Base-by-base conservation (phyloP, 202 grass and related monocot genomes). In the Panicum hallii region DNA sequence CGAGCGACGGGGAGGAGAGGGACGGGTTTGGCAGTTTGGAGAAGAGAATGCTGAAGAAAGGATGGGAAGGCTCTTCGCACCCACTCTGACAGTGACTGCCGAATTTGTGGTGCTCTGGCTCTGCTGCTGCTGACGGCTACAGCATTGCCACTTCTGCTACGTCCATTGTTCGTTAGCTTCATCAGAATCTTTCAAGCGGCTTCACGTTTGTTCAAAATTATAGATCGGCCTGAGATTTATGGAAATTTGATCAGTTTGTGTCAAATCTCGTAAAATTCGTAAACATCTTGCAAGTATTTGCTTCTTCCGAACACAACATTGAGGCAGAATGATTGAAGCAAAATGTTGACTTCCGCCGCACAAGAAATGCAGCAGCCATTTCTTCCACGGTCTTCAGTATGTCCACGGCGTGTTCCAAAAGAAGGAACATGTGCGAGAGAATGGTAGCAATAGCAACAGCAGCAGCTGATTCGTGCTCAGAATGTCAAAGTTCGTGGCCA, bases 1-100 rank as follows among this genome's bases (percentile, higher is more conserved):
- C 36, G 65, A 63, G 80, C 68, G 74, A 87, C 68, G 68, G 44
- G 43, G 65, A 79, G 65, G 82, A 63, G 38, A 50, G 66, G 12
- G 75, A 78, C 53, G 58, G 66, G 61, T 30, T 65, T 38, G 72
- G 44, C 28, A 14, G 48, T 28, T 44, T 15, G 78, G 79, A 45
- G 61, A 23, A n/a, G 79, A n/a, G 55, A 30, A 11, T 15, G 8
- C 6, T 55, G 68, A 17, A 54, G 62, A 55, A 47, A 30, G 48
- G 36, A 57, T 8, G 38, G n/a, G 54, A 5, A 58, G 54, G 55
- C 40, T 61, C 13, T 13, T 20, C 53, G 1, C 12, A 13, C 4
- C 23, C 50, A 15, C 46, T 3, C 47, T 72, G 55, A 77, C 13
- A 58, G 74, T 77, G 74, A 76, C 54, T 9, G 20, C 34, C 34